Evolutionary conservation across 2,329 filamentous ascomycete genomes (phyloP).

Genomic region (Aureobasidium sp.): DNA sequence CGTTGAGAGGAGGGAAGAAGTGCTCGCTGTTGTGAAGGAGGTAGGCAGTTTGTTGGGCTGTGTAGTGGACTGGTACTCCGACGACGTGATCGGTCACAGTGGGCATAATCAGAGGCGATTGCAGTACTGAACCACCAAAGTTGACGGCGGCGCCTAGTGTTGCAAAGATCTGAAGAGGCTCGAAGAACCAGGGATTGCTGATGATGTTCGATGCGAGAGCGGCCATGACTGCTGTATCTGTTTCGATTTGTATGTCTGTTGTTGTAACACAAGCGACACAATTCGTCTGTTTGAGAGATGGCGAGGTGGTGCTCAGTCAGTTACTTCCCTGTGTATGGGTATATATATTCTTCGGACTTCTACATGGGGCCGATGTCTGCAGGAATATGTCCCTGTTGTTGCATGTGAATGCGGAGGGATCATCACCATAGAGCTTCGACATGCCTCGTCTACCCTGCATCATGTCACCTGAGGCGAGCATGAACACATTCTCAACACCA

Average conservation of each 20-base stretch:
- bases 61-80: constrained; percentile 23
- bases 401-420: constrained; percentile 7
- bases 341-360: constrained; percentile 1
- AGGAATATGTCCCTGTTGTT: constrained; percentile 1
- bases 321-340: background rate
- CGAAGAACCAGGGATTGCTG: constrained; percentile 8
- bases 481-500: background rate
- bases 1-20: constrained; percentile 28
- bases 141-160: constrained; percentile 26
- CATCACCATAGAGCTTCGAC: background rate
- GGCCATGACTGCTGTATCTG: background rate
- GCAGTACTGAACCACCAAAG: constrained; percentile 28
- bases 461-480: constrained; percentile 3
- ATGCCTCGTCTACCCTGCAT: background rate
- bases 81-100: constrained; percentile 21
- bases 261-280: background rate
- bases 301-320: background rate
- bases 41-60: constrained; percentile 24
- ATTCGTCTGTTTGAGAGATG: background rate
- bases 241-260: background rate
- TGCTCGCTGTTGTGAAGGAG: constrained; percentile 26
- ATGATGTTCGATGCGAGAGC: background rate
- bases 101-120: constrained; percentile 28
- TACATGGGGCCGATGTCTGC: constrained; percentile 14
- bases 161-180: constrained; percentile 20